Percentiles rank a stretch among this genome's conserved stretches.
Conservation (phyloP, 2,329 filamentous ascomycete species). For the Ambrosiella xylebori region DNA sequence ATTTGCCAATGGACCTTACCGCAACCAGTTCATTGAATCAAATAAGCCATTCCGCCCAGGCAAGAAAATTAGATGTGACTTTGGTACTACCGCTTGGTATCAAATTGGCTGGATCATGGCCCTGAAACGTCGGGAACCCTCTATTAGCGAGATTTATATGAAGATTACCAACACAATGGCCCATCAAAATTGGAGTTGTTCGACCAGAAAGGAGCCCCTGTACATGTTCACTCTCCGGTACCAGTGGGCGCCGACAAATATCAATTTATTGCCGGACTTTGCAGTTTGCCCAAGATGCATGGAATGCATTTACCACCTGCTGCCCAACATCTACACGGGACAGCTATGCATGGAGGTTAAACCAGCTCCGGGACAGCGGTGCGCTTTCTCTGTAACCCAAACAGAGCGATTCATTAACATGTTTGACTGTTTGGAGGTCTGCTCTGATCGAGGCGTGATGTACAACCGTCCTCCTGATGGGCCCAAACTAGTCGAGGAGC, state of each 20-base stretch:
- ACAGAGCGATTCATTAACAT: constrained; percentile 38
- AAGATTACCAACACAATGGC: constrained; percentile 38
- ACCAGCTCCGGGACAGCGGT: constrained; percentile 21
- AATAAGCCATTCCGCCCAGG: constrained; percentile 21
- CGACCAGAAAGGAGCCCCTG: constrained; percentile 31
- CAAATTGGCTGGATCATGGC: constrained; percentile 71
- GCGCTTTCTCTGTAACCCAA: constrained; percentile 35
- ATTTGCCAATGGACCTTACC: constrained; percentile 51
- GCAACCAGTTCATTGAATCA: constrained; percentile 43
- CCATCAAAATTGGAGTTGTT: constrained; percentile 33
- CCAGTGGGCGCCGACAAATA: constrained; percentile 38
- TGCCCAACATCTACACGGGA: constrained; percentile 27
- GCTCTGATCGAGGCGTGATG: constrained; percentile 21
- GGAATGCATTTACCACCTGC: constrained; percentile 44
- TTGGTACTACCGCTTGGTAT: constrained; percentile 63
- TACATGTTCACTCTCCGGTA: constrained; percentile 65
- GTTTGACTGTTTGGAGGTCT: constrained; percentile 40
- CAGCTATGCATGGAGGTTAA: constrained; percentile 41
- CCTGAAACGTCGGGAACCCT: constrained; percentile 47
- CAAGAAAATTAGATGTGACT: constrained; percentile 47
- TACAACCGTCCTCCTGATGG: constrained; percentile 31
- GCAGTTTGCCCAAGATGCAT: constrained; percentile 61
- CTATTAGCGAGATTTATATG: constrained; percentile 49
- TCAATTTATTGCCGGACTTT: constrained; percentile 49
- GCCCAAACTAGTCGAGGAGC: constrained; percentile 43